Evolutionary conservation across 2,329 filamentous ascomycete species (phyloP).

Genomic region (Cadophora luteo-olivacea): DNA sequence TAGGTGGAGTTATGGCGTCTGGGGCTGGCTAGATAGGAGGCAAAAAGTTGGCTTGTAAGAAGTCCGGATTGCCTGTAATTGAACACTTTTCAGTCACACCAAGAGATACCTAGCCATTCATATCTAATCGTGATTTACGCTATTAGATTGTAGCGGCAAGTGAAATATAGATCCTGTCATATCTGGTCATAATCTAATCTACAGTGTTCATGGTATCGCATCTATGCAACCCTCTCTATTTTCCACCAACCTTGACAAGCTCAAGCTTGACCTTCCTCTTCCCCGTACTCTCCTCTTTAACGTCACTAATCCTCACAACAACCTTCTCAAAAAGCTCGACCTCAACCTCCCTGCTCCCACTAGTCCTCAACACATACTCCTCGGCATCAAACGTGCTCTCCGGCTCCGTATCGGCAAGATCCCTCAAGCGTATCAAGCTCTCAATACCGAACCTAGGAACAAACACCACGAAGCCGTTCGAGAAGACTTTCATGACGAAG

Average conservation of each 20-base stretch:
- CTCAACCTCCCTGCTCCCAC: constrained; percentile 59
- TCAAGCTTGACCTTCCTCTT: constrained; percentile 90
- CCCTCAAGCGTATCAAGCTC: constrained; percentile 83
- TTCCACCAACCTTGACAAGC: constrained; percentile 52
- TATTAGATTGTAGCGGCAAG: not conserved
- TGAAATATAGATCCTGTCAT: not conserved
- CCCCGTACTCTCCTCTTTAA: constrained; percentile 93
- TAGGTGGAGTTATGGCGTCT: constrained; percentile 20
- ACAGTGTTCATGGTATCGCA: constrained; percentile 19
- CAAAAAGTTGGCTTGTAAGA: constrained; percentile 14
- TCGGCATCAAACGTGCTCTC: constrained; percentile 86
- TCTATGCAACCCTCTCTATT: constrained; percentile 17
- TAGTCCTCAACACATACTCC: constrained; percentile 75
- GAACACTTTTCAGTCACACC: constrained; percentile 4
- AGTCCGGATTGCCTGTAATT: constrained; percentile 14
- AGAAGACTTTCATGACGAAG: constrained; percentile 96
- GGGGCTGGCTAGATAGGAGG: constrained; percentile 17
- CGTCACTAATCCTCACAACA: constrained; percentile 84
- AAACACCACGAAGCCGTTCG: constrained; percentile 96
- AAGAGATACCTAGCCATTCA: not conserved
- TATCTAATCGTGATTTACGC: not conserved
- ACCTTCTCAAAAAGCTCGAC: constrained; percentile 94
- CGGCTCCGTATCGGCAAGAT: constrained; percentile 79
- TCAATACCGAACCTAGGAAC: constrained; percentile 97
- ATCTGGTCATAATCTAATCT: constrained; percentile 3